Conservation (phyloP, 2,329 filamentous ascomycete genomes). For the Colletotrichum sp. region DNA sequence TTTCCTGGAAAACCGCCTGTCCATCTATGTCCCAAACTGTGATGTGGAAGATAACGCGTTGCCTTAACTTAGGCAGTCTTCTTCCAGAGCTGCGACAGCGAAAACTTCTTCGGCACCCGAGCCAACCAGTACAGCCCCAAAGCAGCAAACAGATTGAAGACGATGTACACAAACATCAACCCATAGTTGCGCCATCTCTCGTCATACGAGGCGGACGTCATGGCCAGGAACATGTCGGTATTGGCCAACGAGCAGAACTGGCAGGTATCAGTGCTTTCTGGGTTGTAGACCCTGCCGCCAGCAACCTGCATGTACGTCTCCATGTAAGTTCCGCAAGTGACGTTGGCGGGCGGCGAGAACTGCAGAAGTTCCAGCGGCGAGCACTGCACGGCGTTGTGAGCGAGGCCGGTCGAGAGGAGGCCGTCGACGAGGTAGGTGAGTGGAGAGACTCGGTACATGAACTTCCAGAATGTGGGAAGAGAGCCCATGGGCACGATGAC, state of each 20-base stretch:
- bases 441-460: conserved; percentile 72
- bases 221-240: conserved; percentile 41
- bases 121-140: conserved; percentile 52
- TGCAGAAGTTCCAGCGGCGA: conserved; percentile 49
- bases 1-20: not conserved
- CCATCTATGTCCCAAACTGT: fast-evolving
- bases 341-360: conserved; percentile 51
- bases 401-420: conserved; percentile 47
- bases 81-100: not conserved
- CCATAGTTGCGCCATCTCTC: conserved; percentile 61
- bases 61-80: not conserved
- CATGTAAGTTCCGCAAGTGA: conserved; percentile 59
- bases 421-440: conserved; percentile 72
- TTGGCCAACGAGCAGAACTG: conserved; percentile 43
- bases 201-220: conserved; percentile 46
- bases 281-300: conserved; percentile 55
- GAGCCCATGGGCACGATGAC: conserved; percentile 61
- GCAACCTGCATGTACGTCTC: conserved; percentile 41
- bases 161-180: conserved; percentile 55
- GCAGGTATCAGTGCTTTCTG: conserved; percentile 45
- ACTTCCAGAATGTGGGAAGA: conserved; percentile 73
- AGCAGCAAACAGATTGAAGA: conserved; percentile 54
- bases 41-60: fast-evolving
- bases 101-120: conserved; percentile 31
- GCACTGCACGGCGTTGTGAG: conserved; percentile 25